Conservation (phyloP, 2,329 filamentous ascomycete genomes). For the Aspergillus sp. region DNA sequence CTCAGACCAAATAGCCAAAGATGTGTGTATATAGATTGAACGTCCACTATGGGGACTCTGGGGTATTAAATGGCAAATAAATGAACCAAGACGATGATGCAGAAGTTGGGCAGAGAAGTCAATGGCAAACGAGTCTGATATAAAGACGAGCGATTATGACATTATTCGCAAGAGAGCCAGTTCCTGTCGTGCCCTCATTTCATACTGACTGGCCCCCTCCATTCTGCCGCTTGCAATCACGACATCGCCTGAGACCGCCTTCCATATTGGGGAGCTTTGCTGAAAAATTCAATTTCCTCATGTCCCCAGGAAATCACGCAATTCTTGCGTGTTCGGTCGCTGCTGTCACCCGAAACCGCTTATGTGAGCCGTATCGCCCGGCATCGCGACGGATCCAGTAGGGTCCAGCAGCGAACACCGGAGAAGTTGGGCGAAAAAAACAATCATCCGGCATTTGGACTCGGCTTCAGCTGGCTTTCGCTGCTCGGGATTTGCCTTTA, state of each 20-base stretch:
- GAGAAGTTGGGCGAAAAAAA: not conserved
- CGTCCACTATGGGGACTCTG: not conserved
- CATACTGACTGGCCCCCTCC: constrained; percentile 11
- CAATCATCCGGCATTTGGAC: not conserved
- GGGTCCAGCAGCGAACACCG: not conserved
- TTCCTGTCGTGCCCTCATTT: constrained; percentile 15
- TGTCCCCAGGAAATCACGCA: constrained; percentile 32
- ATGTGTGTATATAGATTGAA: not conserved
- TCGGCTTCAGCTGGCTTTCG: not conserved
- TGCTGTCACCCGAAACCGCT: constrained; percentile 12
- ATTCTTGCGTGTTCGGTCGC: constrained; percentile 25
- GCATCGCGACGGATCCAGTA: constrained; percentile 1
- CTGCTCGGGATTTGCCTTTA: not conserved
- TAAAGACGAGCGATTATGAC: constrained; percentile 28
- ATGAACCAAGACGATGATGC: constrained; percentile 7
- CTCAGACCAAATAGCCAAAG: not conserved
- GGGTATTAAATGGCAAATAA: not conserved
- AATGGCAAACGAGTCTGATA: constrained; percentile 17
- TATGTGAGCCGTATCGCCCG: constrained; percentile 6
- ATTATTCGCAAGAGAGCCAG: constrained; percentile 20
- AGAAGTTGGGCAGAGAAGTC: constrained; percentile 12
- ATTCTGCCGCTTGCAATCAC: constrained; percentile 24
- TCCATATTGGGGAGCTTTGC: constrained; percentile 12
- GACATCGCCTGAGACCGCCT: constrained; percentile 25
- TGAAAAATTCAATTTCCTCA: constrained; percentile 27